phyloP scores from a whole-genome alignment of 208 protist species.

The Trypanosoma caninum region DNA sequence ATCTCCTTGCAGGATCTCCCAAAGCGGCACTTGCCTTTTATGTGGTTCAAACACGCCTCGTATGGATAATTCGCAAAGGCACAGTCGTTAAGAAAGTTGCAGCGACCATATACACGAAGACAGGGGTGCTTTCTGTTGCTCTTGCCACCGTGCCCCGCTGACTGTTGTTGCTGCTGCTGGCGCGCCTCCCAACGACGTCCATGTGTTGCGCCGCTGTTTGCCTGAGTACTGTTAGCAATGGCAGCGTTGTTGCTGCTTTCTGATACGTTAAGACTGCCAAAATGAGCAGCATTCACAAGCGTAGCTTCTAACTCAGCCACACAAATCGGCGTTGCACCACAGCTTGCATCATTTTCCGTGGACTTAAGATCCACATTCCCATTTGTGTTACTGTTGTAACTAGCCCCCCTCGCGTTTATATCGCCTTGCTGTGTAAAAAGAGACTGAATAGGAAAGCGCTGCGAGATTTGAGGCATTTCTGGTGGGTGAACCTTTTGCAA shows the following conservation, averaged over 20 bases:
- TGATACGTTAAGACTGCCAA: constrained; percentile 6
- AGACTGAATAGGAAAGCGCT: constrained; percentile 23
- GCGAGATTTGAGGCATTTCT: constrained; percentile 36
- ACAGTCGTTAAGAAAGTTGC: constrained; percentile 89
- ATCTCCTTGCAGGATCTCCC: constrained; percentile 82
- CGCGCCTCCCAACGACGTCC: constrained; percentile 21
- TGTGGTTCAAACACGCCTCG: constrained; percentile 85
- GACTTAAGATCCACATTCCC: constrained; percentile 19
- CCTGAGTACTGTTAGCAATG: constrained; percentile 10
- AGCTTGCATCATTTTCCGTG: constrained; percentile 14
- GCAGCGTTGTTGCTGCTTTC: constrained; percentile 14
- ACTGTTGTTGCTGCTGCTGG: constrained; percentile 15
- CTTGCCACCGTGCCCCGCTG: constrained; percentile 5
- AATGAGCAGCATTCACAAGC: constrained; percentile 17
- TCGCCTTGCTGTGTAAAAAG: constrained; percentile 5
- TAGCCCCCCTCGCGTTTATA: not conserved
- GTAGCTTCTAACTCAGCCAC: constrained; percentile 27
- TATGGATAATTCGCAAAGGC: constrained; percentile 87
- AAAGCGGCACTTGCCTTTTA: constrained; percentile 91
- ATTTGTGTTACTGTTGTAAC: not conserved
- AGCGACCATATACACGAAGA: constrained; percentile 84
- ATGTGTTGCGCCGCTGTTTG: not conserved
- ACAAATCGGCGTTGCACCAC: constrained; percentile 7
- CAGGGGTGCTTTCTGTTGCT: constrained; percentile 62
- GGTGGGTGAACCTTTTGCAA: constrained; percentile 45